These are phyloP conservation scores for Mycena pura DNA, from an alignment of 768 basidiomycete genomes.

Conservation along the genomic window DNA sequence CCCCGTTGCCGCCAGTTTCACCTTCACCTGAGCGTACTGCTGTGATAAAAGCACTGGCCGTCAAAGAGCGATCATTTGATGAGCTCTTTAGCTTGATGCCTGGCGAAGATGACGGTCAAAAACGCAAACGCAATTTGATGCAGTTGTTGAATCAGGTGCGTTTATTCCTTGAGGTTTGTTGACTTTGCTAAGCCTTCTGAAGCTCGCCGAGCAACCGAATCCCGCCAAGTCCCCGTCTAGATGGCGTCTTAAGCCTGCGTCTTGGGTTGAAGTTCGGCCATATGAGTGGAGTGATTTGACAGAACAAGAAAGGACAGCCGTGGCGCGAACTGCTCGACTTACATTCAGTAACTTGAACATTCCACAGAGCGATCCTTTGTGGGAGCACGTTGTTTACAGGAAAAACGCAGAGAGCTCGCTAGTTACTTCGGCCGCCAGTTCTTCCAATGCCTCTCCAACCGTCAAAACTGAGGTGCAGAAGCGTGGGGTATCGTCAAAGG, in stretches of 20 bases:
- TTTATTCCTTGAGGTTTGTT: neutral
- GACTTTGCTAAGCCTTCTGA: neutral
- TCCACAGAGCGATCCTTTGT: slow-evolving; percentile 65
- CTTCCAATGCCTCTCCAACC: slow-evolving; percentile 21
- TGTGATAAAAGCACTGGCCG: slow-evolving; percentile 60
- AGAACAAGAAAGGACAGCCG: slow-evolving; percentile 51
- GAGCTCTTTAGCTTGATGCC: slow-evolving; percentile 42
- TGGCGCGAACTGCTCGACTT: slow-evolving; percentile 60
- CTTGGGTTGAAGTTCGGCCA: slow-evolving; percentile 77
- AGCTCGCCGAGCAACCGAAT: slow-evolving; percentile 60
- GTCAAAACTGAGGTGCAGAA: slow-evolving; percentile 43
- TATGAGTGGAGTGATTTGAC: slow-evolving; percentile 62
- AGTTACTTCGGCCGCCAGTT: slow-evolving; percentile 9
- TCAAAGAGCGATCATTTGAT: slow-evolving; percentile 50
- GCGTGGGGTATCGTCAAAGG: slow-evolving; percentile 54
- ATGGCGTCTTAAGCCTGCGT: slow-evolving; percentile 61
- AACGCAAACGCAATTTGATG: slow-evolving; percentile 7
- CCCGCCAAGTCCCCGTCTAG: slow-evolving; percentile 40
- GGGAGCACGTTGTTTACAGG: slow-evolving; percentile 58
- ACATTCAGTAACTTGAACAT: slow-evolving; percentile 58
- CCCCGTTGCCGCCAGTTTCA: slow-evolving; percentile 36
- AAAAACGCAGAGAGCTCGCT: slow-evolving; percentile 9
- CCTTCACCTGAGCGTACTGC: slow-evolving; percentile 42
- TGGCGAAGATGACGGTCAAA: slow-evolving; percentile 1
- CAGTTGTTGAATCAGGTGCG: slow-evolving; percentile 18